Conservation (phyloP, 169 alveolate species). For the Plasmodium gonderi region DNA sequence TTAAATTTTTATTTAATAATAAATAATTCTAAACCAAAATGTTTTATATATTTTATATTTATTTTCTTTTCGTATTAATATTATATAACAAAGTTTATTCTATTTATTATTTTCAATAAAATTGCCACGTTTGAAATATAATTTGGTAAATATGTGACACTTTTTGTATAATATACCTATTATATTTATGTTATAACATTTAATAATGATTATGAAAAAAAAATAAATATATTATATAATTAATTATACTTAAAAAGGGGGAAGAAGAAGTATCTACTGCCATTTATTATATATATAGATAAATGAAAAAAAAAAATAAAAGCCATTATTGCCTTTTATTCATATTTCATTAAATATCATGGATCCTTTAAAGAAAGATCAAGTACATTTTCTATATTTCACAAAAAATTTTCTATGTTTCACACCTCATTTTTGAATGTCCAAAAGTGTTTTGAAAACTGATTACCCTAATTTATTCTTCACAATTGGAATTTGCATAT, state of each 20-base stretch:
- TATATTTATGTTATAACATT: too few species aligned
- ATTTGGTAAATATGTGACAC: background rate
- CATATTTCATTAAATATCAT: background rate
- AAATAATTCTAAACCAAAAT: too few species aligned
- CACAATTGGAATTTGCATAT: background rate
- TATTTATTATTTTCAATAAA: too few species aligned
- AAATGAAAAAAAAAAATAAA: too few species aligned
- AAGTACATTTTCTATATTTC: background rate
- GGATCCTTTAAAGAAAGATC: background rate
- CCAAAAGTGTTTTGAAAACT: background rate
- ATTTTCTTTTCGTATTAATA: background rate
- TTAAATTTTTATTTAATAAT: too few species aligned
- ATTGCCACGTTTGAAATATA: background rate
- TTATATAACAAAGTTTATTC: too few species aligned
- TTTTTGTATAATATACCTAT: background rate
- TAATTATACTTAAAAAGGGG: background rate
- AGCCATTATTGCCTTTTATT: background rate
- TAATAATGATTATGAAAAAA: too few species aligned
- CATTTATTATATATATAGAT: background rate
- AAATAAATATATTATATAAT: too few species aligned
- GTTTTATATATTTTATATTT: background rate
- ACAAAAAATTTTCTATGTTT: background rate
- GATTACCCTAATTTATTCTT: background rate
- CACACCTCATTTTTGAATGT: background rate
- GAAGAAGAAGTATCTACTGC: background rate